These are phyloP conservation scores for Pontederia crassipes DNA, from an alignment of 176 grass and related monocot genomes.

Conservation along the genomic window DNA sequence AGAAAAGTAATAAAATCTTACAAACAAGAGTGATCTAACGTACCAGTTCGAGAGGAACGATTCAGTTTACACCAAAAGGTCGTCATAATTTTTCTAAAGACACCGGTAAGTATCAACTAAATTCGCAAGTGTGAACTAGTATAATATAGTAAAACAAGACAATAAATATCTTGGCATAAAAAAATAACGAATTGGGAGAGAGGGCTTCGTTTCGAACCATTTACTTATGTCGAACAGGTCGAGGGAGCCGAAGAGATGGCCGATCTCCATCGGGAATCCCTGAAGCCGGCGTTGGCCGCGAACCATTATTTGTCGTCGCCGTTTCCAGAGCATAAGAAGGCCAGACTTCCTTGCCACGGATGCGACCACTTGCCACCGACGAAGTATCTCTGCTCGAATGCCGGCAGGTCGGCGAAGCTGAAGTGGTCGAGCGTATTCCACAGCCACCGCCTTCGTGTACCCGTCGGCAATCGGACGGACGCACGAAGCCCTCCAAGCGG, in stretches of 20 bases:
- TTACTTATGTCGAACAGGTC: constrained; percentile 84
- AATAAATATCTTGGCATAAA: not conserved
- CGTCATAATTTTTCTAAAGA: too few relatives aligned
- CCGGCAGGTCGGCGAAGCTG: constrained; percentile 52
- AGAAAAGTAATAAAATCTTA: too few relatives aligned
- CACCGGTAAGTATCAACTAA: too few relatives aligned
- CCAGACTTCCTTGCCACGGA: constrained; percentile 37
- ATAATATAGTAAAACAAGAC: too few relatives aligned
- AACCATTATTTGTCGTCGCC: constrained; percentile 94
- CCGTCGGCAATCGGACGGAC: not conserved
- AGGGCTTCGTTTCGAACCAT: too few relatives aligned
- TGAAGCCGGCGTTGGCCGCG: constrained; percentile 77
- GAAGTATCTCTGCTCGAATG: constrained; percentile 74
- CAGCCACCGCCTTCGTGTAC: not conserved
- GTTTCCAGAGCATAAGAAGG: constrained; percentile 99
- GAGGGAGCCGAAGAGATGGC: constrained; percentile 68
- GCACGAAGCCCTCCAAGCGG: constrained; percentile 24
- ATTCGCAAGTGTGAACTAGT: too few relatives aligned
- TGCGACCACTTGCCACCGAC: constrained; percentile 32
- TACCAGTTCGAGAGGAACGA: too few relatives aligned
- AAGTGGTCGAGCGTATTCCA: constrained; percentile 73
- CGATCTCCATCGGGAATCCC: constrained; percentile 50
- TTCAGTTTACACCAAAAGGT: too few relatives aligned
- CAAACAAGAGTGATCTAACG: too few relatives aligned
- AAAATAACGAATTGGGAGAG: not conserved